Percentiles rank a stretch among this genome's conserved stretches.
These are phyloP conservation scores for Scorias spongiosa DNA, from an alignment of 2,329 filamentous ascomycete genomes.

Conservation along the genomic window DNA sequence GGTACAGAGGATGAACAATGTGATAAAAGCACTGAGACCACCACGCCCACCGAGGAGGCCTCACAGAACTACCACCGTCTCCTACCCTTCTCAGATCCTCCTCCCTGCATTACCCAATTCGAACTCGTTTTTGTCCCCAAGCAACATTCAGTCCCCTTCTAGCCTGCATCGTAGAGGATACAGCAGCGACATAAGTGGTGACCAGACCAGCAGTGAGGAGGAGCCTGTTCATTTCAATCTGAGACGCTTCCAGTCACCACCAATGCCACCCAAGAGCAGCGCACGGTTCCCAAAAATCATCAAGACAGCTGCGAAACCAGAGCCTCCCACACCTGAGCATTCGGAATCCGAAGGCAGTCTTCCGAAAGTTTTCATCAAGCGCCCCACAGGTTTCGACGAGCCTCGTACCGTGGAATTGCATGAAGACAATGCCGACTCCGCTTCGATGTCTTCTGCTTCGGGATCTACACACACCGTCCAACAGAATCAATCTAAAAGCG, in stretches of 20 bases:
- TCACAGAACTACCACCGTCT: constrained; percentile 10
- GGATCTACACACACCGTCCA: not conserved
- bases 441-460: constrained; percentile 3
- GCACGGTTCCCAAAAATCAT: not conserved
- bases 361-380: constrained; percentile 6
- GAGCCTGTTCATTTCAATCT: constrained; percentile 1
- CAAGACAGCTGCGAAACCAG: not conserved
- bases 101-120: constrained; percentile 1
- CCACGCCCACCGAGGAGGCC: constrained; percentile 7
- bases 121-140: not conserved
- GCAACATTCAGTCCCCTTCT: not conserved
- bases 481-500: not conserved
- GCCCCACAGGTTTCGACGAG: constrained; percentile 8
- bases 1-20: constrained; percentile 15
- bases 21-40: constrained; percentile 12
- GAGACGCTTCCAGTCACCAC: not conserved
- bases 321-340: not conserved
- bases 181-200: constrained; percentile 20
- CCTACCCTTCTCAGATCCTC: constrained; percentile 9
- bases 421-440: constrained; percentile 1
- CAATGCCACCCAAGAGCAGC: not conserved
- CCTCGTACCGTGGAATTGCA: not conserved
- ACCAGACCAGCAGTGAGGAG: constrained; percentile 20
- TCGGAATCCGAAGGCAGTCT: not conserved
- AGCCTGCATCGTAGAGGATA: constrained; percentile 12